A percentile compares a stretch with the other conserved stretches of the same genome.
Evolutionary conservation across 2,329 filamentous ascomycete genomes (phyloP).

Genomic region (Exophiala xenobiotica): DNA sequence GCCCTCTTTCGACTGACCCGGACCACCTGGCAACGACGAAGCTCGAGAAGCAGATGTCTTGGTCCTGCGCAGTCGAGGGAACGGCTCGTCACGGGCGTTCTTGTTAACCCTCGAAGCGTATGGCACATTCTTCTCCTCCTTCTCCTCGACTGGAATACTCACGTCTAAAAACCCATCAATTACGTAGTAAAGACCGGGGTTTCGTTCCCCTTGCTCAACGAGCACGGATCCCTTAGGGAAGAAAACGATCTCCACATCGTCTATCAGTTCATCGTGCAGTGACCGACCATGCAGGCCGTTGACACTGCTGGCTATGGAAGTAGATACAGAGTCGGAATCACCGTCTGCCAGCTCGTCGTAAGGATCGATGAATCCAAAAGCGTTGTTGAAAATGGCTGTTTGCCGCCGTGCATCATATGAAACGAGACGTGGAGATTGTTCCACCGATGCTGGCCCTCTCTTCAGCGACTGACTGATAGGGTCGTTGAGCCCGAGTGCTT

Average conservation of each 20-base stretch:
- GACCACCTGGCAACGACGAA: constrained; percentile 29
- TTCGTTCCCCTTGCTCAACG: constrained; percentile 95
- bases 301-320: constrained; percentile 64
- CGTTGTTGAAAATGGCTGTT: constrained; percentile 78
- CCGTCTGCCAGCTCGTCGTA: constrained; percentile 75
- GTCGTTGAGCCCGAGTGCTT: constrained; percentile 75
- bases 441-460: constrained; percentile 68
- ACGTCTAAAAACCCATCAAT: constrained; percentile 96
- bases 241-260: constrained; percentile 95
- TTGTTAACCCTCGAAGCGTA: not conserved
- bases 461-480: constrained; percentile 50
- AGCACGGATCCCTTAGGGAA: constrained; percentile 93
- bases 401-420: constrained; percentile 80
- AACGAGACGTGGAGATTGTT: constrained; percentile 79
- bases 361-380: constrained; percentile 86
- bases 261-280: constrained; percentile 75
- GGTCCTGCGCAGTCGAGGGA: constrained; percentile 48
- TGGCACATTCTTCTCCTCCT: constrained; percentile 35
- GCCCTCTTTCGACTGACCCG: constrained; percentile 34
- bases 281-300: constrained; percentile 63
- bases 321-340: constrained; percentile 77
- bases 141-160: constrained; percentile 73
- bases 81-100: constrained; percentile 35
- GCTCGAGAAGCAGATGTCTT: constrained; percentile 44
- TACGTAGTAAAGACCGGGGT: constrained; percentile 94